Base-by-base conservation (phyloP, 2,329 filamentous ascomycete species). In the Fusarium sp. region DNA sequence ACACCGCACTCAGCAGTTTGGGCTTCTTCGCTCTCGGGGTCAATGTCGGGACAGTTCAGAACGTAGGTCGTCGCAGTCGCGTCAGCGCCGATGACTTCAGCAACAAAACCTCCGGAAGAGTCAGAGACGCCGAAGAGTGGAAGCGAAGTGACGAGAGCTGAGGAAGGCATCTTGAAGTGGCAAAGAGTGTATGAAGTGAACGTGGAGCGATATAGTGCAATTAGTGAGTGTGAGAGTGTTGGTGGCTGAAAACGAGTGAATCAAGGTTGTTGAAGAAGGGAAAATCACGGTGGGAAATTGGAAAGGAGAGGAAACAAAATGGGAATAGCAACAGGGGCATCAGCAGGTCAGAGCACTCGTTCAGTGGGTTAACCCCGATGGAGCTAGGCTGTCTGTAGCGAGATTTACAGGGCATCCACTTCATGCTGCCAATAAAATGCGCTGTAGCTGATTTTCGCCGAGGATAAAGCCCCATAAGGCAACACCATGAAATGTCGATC, bases 31-130 rank as follows among this genome's bases (percentile, higher is more conserved):
- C 36, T n/a, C 14, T 43, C 41, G 5, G 58, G 60, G 8, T 43
- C 57, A 21, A 59, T n/a, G 35, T 50, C 23, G 7, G 58, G 57
- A 15, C 58, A 62, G 23, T 62, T 62, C 35, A 62, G n/a, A 5
- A 62, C 29, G 25, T 62, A 62, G 6, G 58, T 62, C 2, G 58
- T 62, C 3, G 58, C 57, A 27, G 50, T 45, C 20, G 35, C 57
- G 4, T 62, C 58, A 13, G 57, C 58, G 3, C 58, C 58, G 6
- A 62, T 33, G 29, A 62, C 58, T 7, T 62, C 57, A 3, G 58
- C 58, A 5, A 62, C 48, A 1, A 62, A n/a, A 2, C 35, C 9
- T 5, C 35, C 5, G 8, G 17, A 18, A 6, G 21, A 10, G 29
- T 37, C 35, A 3, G 31, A 17, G 8, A 6, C 25, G 21, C 14